Percentiles rank a stretch among this genome's conserved stretches.
These are phyloP conservation scores for Avicennia marina DNA, from an alignment of 257 asterid species.

Conservation along the genomic window DNA sequence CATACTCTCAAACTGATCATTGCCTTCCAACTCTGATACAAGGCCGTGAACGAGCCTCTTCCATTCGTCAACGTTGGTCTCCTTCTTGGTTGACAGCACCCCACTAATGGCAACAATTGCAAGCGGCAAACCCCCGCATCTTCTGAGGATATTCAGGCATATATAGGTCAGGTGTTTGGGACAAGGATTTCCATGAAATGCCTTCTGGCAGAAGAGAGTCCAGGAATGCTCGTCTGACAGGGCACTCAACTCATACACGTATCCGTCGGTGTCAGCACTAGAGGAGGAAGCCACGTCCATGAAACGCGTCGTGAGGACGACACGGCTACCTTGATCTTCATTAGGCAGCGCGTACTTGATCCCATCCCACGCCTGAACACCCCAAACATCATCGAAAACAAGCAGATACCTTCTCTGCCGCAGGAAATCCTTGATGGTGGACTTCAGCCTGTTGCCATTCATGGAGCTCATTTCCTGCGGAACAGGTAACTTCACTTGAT, in stretches of 20 bases:
- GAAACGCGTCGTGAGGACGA: constrained; percentile 27
- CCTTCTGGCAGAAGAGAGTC: constrained; percentile 20
- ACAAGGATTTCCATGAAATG: constrained; percentile 15
- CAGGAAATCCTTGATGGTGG: neutral
- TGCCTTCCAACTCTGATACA: constrained; percentile 34
- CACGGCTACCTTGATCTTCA: constrained; percentile 21
- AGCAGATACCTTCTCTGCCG: constrained; percentile 9
- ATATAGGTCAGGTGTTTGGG: constrained; percentile 19
- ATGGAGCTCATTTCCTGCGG: constrained; percentile 11
- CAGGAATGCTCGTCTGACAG: constrained; percentile 10
- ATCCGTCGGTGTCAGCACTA: constrained; percentile 7
- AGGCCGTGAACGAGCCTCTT: constrained; percentile 25
- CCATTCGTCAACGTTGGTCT: constrained; percentile 21
- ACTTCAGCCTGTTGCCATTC: neutral
- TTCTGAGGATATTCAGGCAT: constrained; percentile 18
- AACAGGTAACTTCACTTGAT: constrained; percentile 11
- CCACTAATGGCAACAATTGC: constrained; percentile 27
- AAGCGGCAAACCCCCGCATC: constrained; percentile 31
- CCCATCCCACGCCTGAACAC: constrained; percentile 26
- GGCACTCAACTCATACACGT: constrained; percentile 5
- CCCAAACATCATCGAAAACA: constrained; percentile 37
- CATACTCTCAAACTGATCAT: constrained; percentile 25
- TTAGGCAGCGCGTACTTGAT: constrained; percentile 24
- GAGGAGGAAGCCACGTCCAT: constrained; percentile 13
- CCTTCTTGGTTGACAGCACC: constrained; percentile 25